Conservation (phyloP, 805 yeast species). For the Saccharomycopsis guyanensis region DNA sequence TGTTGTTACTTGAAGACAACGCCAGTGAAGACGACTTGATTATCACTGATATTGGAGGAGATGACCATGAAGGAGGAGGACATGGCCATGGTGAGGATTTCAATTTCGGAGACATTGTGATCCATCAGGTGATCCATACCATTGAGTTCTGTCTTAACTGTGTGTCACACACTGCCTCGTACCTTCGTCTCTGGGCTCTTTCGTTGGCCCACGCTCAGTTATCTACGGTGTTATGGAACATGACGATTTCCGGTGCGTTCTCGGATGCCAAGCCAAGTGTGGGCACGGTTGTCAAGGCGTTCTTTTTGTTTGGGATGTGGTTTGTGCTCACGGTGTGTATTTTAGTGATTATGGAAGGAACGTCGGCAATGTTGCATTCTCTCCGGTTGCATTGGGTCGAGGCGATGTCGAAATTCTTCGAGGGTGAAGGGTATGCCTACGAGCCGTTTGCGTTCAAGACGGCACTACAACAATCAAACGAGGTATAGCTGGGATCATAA, state of each 20-base stretch:
- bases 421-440: slow-evolving; percentile 91
- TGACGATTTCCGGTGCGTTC: slow-evolving; percentile 85
- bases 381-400: slow-evolving; percentile 99
- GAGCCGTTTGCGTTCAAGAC: slow-evolving; percentile 72
- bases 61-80: slow-evolving; percentile 43
- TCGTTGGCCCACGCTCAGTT: slow-evolving; percentile 96
- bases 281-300: slow-evolving; percentile 66
- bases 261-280: slow-evolving; percentile 38
- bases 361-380: slow-evolving; percentile 98
- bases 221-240: slow-evolving; percentile 90
- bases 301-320: slow-evolving; percentile 89
- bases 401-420: slow-evolving; percentile 95
- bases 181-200: slow-evolving; percentile 92
- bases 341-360: slow-evolving; percentile 95
- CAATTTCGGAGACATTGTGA: slow-evolving; percentile 88
- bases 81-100: slow-evolving; percentile 48
- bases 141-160: slow-evolving; percentile 95
- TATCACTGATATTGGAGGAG: slow-evolving; percentile 32
- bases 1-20: slow-evolving; percentile 21
- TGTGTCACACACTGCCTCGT: slow-evolving; percentile 98
- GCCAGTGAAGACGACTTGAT: slow-evolving; percentile 24
- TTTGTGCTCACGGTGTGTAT: slow-evolving; percentile 84
- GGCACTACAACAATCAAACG: slow-evolving; percentile 20
- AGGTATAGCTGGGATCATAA: too few species aligned
- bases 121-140: slow-evolving; percentile 95